Evolutionary conservation across 2,329 filamentous ascomycete species (phyloP), one percentile per base, ranked within the genome.

Genomic region (Ophiosphaerella narmari): DNA sequence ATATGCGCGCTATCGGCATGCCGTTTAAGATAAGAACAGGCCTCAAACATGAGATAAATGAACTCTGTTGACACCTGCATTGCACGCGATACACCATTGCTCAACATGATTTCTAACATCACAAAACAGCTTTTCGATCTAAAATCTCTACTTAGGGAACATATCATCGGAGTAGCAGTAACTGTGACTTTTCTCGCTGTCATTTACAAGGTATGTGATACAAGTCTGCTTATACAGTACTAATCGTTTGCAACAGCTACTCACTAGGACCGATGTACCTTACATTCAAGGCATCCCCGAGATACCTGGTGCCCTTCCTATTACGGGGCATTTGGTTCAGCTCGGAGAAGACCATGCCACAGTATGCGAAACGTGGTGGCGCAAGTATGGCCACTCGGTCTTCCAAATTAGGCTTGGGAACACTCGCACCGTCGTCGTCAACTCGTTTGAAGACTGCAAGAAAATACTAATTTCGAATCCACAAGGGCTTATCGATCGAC

Each of bases 351-450:
- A 82, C 56, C 80, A 83, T 65, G 80, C 80, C 16, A 79, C 75
- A 7, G 69, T 76, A 2, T 82, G 79, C 46, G 80, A 79, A 50
- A 73, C 72, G 45, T 80, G 78, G 77, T 80, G 77, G 77, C 71
- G 73, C 13, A 65, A 78, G 61, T 79, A 80, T 58, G 69, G 73
- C 4, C 61, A 75, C 8, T 77, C 78, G 1, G 74, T 80, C 39
- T 82, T 79, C 59, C 79, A 82, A 51, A 77, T 88, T 44, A 73
- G 75, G 12, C 72, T 83, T 1, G 80, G 80, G 9, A 82, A 82
- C 55, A 82, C 76, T 0, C 68, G 80, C 13, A 79, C 79, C 0
- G 79, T 82, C 0, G 78, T 82, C 0, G 72, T 82, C 37, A 82
- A 80, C 61, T 80, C 77, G 1, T 82, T 82, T 46, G 76, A 77